Base-by-base conservation (phyloP, 768 basidiomycete genomes). In the Boletus speciosus region DNA sequence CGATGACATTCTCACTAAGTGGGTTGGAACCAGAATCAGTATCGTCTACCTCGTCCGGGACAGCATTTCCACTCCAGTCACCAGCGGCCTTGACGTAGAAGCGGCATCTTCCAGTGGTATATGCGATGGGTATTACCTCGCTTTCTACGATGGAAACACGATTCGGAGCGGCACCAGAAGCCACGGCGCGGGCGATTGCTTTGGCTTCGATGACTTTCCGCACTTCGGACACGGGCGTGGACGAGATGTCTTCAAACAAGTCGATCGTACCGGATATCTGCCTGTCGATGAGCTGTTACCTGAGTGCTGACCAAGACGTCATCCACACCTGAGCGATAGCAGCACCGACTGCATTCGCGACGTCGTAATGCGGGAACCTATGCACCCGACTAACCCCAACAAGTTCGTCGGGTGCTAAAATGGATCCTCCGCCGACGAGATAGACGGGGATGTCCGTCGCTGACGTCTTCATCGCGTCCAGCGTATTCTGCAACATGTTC, bases 401-500 rank as follows among this genome's bases (percentile, higher is more conserved):
- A 0, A 87, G 73, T 10, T 67, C 47, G 9, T 74, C 67, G 0
- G 85, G 83, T 10, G 79, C 74, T 34, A 87, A 73, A 59, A 86
- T 80, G 0, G 81, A 79, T 5, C 85, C 85, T 15, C 85, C 85
- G 23, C 85, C 85, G 36, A 86, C 85, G 2, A 87, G 75, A 29
- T 84, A 75, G 11, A 85, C 74, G 25, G 82, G 78, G 41, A 79
- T 74, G 61, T 81, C 79, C 25, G 78, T 77, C 2, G 78, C 76
- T 32, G 76, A 78, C 5, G 84, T 86, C 73, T 87, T 87, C 83
- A 87, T 85, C 25, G 68, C 67, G 61, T 86, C 85, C 9, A 85
- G 67, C 2, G 76, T 76, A 14, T 70, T 71, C 70, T 86, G 76
- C 14, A 77, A 50, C 58, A 73, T 68, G 39, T 54, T 60, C 61